These are phyloP conservation scores for Lunularia cruciata DNA, from an alignment of 225 moss, liverwort and hornwort species.

Conservation along the genomic window DNA sequence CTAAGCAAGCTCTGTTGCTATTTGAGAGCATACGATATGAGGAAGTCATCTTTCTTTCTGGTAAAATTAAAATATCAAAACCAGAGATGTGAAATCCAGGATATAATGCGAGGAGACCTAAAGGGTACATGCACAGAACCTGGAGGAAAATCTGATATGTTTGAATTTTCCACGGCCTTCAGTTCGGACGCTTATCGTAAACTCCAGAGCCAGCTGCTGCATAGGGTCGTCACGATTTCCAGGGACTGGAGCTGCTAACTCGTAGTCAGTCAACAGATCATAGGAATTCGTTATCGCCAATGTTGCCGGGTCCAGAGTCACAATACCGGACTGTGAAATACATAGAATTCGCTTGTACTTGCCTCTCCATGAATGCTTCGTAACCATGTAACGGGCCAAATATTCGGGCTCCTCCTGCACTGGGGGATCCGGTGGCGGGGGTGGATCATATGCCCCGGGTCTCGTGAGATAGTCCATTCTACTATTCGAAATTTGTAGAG, in stretches of 20 bases:
- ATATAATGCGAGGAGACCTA: constrained; percentile 20
- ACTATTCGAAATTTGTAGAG: constrained; percentile 59
- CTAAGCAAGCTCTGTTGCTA: too few relatives aligned
- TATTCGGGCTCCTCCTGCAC: constrained; percentile 82
- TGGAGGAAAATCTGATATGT: constrained; percentile 81
- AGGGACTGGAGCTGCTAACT: constrained; percentile 67
- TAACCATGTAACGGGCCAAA: constrained; percentile 73
- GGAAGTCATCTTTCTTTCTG: too few relatives aligned
- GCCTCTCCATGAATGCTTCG: constrained; percentile 94
- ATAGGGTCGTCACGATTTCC: constrained; percentile 76
- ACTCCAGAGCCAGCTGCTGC: constrained; percentile 85
- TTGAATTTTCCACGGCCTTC: constrained; percentile 95
- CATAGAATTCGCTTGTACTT: constrained; percentile 86
- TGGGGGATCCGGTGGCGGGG: constrained; percentile 51
- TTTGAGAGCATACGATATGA: too few relatives aligned
- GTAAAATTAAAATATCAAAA: too few relatives aligned
- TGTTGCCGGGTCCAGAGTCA: constrained; percentile 81
- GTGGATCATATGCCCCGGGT: constrained; percentile 42
- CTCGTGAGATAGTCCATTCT: constrained; percentile 55
- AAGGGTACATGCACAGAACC: constrained; percentile 42
- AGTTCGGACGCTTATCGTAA: constrained; percentile 73
- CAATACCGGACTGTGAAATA: constrained; percentile 64
- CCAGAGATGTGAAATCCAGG: background rate
- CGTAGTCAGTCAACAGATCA: constrained; percentile 74
- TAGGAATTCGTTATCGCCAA: constrained; percentile 73